Percentiles rank a stretch among this genome's conserved stretches.
These are phyloP conservation scores for Acorus gramineus DNA, from an alignment of 106 monocot genomes.

Conservation along the genomic window DNA sequence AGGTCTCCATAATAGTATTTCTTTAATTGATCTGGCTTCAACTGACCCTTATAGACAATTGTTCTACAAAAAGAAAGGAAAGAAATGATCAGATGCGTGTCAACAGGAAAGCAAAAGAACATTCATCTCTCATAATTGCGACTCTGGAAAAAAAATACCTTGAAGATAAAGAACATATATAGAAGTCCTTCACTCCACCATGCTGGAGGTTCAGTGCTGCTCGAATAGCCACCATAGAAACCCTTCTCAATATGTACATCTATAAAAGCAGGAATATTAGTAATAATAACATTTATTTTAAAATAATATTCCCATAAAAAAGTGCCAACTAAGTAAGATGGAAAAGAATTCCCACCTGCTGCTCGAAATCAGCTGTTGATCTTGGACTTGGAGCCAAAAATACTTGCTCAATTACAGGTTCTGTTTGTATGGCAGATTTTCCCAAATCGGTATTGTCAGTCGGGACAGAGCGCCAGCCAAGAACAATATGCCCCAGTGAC, in stretches of 20 bases:
- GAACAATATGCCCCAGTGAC: slow-evolving; percentile 83
- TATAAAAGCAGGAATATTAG: slow-evolving; percentile 9
- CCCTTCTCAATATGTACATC: slow-evolving; percentile 93
- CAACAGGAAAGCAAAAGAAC: neutral
- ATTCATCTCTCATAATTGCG: too few species aligned
- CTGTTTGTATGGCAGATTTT: slow-evolving; percentile 79
- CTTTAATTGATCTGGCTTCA: slow-evolving; percentile 81
- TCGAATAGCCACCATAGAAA: slow-evolving; percentile 80
- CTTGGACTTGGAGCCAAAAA: slow-evolving; percentile 68
- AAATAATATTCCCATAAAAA: neutral
- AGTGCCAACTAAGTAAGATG: neutral
- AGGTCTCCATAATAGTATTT: slow-evolving; percentile 90
- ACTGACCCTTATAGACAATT: slow-evolving; percentile 93
- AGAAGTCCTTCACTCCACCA: slow-evolving; percentile 82
- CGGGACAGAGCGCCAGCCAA: slow-evolving; percentile 91
- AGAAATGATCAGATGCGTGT: neutral
- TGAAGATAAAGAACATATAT: slow-evolving; percentile 91
- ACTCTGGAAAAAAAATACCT: slow-evolving; percentile 28
- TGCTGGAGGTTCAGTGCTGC: slow-evolving; percentile 65
- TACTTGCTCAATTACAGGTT: slow-evolving; percentile 90
- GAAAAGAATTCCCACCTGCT: slow-evolving; percentile 48
- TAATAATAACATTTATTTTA: neutral
- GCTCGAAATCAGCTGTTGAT: slow-evolving; percentile 76
- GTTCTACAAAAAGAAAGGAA: slow-evolving; percentile 41
- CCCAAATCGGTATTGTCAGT: slow-evolving; percentile 86